phyloP scores from a whole-genome alignment of 2,329 filamentous ascomycete species.

The Amylocarpus encephaloides region DNA sequence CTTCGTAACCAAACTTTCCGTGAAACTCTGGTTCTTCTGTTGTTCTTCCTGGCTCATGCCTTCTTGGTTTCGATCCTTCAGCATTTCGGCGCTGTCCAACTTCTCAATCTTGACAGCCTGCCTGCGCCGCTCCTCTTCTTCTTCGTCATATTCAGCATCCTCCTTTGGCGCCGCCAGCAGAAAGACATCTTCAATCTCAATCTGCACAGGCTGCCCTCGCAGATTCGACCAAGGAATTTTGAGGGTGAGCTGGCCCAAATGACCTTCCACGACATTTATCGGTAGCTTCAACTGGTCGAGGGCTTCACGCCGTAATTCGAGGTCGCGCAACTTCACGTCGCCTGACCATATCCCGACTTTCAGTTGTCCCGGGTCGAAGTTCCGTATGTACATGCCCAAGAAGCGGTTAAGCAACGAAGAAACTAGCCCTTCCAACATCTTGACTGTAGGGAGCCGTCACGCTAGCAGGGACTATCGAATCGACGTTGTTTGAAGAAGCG shows the following conservation, averaged over 20 bases:
- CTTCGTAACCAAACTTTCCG: constrained; percentile 86
- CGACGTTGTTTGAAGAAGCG: constrained; percentile 9
- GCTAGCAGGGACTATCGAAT: constrained; percentile 53
- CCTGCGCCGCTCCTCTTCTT: constrained; percentile 80
- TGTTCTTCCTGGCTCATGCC: constrained; percentile 93
- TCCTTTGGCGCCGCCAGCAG: constrained; percentile 91
- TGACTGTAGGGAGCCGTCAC: constrained; percentile 58
- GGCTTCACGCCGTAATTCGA: constrained; percentile 89
- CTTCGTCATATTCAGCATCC: constrained; percentile 86
- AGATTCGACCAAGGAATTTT: constrained; percentile 97
- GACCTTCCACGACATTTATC: constrained; percentile 92
- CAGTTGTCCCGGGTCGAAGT: constrained; percentile 95
- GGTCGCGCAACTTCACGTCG: constrained; percentile 88
- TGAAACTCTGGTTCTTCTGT: constrained; percentile 96
- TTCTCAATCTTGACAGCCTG: constrained; percentile 99
- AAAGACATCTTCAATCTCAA: constrained; percentile 96
- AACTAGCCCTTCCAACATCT: constrained; percentile 95
- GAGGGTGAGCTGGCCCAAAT: constrained; percentile 85
- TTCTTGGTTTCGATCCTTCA: constrained; percentile 88
- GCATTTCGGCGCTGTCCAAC: constrained; percentile 87
- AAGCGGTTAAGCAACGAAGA: constrained; percentile 98
- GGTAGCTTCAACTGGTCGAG: constrained; percentile 95
- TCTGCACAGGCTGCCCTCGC: constrained; percentile 85
- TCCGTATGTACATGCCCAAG: constrained; percentile 99
- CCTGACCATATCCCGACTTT: constrained; percentile 99